These are phyloP conservation scores for Zangia roseola DNA, from an alignment of 768 basidiomycete genomes.

Conservation along the genomic window DNA sequence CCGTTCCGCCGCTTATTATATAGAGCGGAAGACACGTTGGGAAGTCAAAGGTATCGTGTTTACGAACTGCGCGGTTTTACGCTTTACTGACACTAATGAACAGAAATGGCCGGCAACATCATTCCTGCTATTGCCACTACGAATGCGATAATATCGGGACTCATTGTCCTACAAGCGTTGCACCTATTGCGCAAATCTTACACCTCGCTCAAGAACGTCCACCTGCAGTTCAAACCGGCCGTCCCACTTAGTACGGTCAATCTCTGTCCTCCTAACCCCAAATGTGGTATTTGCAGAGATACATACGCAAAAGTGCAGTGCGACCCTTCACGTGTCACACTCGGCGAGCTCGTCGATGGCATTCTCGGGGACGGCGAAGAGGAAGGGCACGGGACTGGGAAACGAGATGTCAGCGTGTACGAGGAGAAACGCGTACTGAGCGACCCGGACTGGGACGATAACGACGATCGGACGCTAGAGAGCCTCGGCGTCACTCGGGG, in stretches of 20 bases:
- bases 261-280: conserved; percentile 66
- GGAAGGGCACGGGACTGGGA: conserved; percentile 34
- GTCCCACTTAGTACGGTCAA: conserved; percentile 74
- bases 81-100: background rate
- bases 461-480: conserved; percentile 74
- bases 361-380: conserved; percentile 55
- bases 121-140: conserved; percentile 99
- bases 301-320: conserved; percentile 74
- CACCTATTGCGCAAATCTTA: conserved; percentile 74
- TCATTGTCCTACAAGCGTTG: conserved; percentile 91
- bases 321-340: conserved; percentile 64
- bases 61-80: background rate
- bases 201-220: conserved; percentile 66
- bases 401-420: conserved; percentile 73
- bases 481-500: conserved; percentile 79
- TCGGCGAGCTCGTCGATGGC: conserved; percentile 71
- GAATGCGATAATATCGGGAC: conserved; percentile 93
- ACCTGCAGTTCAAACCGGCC: conserved; percentile 72
- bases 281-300: conserved; percentile 85
- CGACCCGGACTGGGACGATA: conserved; percentile 95
- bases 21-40: conserved; percentile 88
- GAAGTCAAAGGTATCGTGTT: conserved; percentile 80
- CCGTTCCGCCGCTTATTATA: conserved; percentile 87
- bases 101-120: conserved; percentile 99
- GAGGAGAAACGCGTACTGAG: conserved; percentile 85